phyloP scores from a whole-genome alignment of 306 rosid genomes.

The Gynostemma pentaphyllum region DNA sequence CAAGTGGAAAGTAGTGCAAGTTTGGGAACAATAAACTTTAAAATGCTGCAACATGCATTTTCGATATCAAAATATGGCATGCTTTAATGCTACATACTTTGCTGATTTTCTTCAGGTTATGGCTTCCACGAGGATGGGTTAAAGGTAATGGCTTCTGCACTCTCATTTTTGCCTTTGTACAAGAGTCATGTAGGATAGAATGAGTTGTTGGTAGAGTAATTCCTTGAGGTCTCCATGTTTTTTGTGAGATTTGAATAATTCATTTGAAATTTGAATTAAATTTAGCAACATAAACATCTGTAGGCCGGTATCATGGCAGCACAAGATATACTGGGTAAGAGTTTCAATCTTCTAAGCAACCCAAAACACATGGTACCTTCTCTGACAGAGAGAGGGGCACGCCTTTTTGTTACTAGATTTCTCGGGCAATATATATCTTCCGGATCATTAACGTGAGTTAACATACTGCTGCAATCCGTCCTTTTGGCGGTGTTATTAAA shows the following conservation, averaged over 20 bases:
- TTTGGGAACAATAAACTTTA: too few relatives aligned
- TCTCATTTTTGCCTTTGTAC: too few relatives aligned
- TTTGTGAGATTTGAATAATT: background rate
- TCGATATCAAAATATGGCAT: too few relatives aligned
- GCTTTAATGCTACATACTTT: background rate
- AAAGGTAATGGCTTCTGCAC: too few relatives aligned
- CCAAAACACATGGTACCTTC: constrained; percentile 87
- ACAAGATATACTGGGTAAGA: constrained; percentile 43
- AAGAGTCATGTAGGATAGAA: too few relatives aligned
- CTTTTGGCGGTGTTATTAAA: background rate
- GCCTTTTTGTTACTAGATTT: constrained; percentile 57
- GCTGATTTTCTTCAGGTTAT: constrained; percentile 45
- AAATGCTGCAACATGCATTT: background rate
- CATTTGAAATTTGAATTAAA: background rate
- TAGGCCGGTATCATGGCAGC: constrained; percentile 83
- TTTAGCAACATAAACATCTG: constrained; percentile 2
- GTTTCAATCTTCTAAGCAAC: constrained; percentile 35
- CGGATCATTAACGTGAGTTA: constrained; percentile 72
- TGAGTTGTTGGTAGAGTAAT: too few relatives aligned
- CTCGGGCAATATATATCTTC: constrained; percentile 36
- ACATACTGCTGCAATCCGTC: background rate
- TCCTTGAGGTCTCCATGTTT: too few relatives aligned
- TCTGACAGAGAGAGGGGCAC: constrained; percentile 62
- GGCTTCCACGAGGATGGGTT: constrained; percentile 96
- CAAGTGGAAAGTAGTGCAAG: too few relatives aligned